Evolutionary conservation across 1,284 basidiomycete genomes (phyloP), one percentile per base, ranked within the genome.

Genomic region (Puccinia polysora): DNA sequence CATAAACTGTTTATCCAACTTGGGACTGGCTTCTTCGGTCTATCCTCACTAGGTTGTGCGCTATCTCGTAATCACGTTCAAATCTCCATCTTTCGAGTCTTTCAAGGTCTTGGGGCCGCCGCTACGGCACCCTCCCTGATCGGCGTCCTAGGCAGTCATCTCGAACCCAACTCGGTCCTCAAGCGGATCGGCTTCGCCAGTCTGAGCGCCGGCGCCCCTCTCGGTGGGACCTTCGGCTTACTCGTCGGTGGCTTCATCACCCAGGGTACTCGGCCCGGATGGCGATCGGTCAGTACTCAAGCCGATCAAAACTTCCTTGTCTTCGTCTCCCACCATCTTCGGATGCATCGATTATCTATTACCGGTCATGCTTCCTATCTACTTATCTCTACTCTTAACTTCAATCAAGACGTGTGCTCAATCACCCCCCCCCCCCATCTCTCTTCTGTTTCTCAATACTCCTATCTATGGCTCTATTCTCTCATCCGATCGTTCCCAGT

Each of bases 21-120:
- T 23, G 65, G 65, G 8, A 47, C 28, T 23, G 25, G n/a, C 3
- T n/a, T 68, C 12, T 70, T 56, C 23, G 45, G 25, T 25, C 15
- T 50, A 10, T 59, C 56, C 14, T 70, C 67, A 4, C 23, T 70
- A 12, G 67, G 40, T 8, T 59, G 55, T 32, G 55, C 56, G n/a
- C 43, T 52, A 14, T 58, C 67, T 14, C 36, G 32, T 15, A 68
- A 38, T 18, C 43, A 53, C n/a, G 32, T 68, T 18, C 65, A 68
- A 56, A 38, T 68, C 28, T 68, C 65, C 25, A 49, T 70, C 18
- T 49, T 70, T 36, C 28, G 68, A 14, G 68, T 59, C 23, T 45
- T 70, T 32, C 68, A 70, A 49, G 68, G 68, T 20, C 47, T 70
- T 23, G 68, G 68, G 2, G 68, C 68, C 15, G 55, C 68, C 23